Percentiles rank a stretch among this genome's conserved stretches.
phyloP scores from a whole-genome alignment of 495 filamentous ascomycete species.

The Penicillium psychrofluorescens region DNA sequence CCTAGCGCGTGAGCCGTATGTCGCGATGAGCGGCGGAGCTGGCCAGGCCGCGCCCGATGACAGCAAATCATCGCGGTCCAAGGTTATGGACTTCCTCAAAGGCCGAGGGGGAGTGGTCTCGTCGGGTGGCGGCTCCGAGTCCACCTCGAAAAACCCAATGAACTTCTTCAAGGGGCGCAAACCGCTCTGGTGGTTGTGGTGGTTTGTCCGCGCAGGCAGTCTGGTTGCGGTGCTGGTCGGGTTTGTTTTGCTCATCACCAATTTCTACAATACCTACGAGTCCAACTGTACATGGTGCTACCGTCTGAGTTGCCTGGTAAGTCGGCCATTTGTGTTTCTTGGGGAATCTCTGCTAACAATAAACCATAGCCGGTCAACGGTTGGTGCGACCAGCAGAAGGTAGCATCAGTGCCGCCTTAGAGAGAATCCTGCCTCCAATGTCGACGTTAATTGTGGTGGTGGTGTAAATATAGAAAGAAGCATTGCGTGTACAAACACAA shows the following conservation, averaged over 20 bases:
- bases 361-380: neutral
- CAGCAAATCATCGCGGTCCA: slow-evolving; percentile 13
- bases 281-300: slow-evolving; percentile 83
- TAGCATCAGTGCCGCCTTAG: neutral
- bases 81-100: slow-evolving; percentile 31
- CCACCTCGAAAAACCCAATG: slow-evolving; percentile 52
- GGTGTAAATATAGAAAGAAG: too few species aligned
- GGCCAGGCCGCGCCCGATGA: slow-evolving; percentile 13
- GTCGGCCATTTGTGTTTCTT: slow-evolving; percentile 25
- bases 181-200: slow-evolving; percentile 96
- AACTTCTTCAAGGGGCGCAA: slow-evolving; percentile 89
- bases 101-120: slow-evolving; percentile 20
- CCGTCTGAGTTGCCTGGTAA: slow-evolving; percentile 84
- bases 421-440: too few species aligned
- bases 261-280: slow-evolving; percentile 77
- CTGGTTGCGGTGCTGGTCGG: slow-evolving; percentile 69
- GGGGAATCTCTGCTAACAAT: slow-evolving; percentile 15
- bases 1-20: slow-evolving; percentile 55
- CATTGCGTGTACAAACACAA: too few species aligned
- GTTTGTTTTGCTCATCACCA: slow-evolving; percentile 77
- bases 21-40: slow-evolving; percentile 46
- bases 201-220: slow-evolving; percentile 77
- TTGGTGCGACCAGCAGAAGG: neutral
- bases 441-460: too few species aligned
- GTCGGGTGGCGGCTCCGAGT: slow-evolving; percentile 9